A percentile compares a stretch with the other conserved stretches of the same genome.
These are phyloP conservation scores for Arthrinium phaeospermum DNA, from an alignment of 2,329 filamentous ascomycete species.

Conservation along the genomic window DNA sequence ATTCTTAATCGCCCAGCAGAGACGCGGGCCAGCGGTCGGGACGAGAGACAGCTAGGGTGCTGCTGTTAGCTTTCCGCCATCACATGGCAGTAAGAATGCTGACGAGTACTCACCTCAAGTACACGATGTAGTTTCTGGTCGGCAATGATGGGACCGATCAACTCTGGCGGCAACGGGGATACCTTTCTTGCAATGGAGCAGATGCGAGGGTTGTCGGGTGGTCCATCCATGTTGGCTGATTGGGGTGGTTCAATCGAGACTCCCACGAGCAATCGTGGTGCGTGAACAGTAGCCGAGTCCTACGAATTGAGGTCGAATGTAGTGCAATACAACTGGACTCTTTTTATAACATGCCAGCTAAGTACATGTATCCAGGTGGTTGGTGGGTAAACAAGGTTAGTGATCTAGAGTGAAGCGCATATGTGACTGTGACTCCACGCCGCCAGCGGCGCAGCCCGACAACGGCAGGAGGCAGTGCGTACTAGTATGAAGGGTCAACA, in stretches of 20 bases:
- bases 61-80: neutral
- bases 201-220: constrained; percentile 6
- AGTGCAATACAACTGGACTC: neutral
- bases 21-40: neutral
- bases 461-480: neutral
- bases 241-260: neutral
- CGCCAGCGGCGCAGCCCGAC: neutral
- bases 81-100: neutral
- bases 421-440: neutral
- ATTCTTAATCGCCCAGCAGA: constrained; percentile 12
- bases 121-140: constrained; percentile 10
- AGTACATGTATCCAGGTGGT: neutral
- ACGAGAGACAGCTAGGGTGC: neutral
- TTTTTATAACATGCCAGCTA: neutral
- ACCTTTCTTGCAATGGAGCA: neutral
- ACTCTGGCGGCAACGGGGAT: constrained; percentile 5
- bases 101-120: neutral
- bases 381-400: neutral
- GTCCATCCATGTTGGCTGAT: neutral
- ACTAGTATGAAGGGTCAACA: neutral
- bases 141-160: neutral
- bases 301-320: too few species aligned
- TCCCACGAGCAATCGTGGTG: neutral
- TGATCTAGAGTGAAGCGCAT: neutral
- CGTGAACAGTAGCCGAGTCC: neutral